Evolutionary conservation across 2,329 filamentous ascomycete genomes (phyloP).

Genomic region (Trichoderma asperellum): DNA sequence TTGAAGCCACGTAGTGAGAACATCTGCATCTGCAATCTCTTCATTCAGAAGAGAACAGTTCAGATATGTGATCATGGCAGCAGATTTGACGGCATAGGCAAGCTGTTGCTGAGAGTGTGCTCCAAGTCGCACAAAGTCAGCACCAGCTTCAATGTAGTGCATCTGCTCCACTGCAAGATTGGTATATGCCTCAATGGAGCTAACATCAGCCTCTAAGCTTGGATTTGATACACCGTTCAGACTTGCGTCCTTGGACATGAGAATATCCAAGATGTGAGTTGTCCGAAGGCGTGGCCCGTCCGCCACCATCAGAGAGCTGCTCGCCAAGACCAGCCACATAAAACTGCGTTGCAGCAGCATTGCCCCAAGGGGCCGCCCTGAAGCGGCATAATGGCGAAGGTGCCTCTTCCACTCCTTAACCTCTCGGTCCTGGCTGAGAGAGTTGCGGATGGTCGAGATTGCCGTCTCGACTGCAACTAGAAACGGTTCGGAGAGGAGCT

Average conservation of each 20-base stretch:
- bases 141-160: constrained; percentile 81
- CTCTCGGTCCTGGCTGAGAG: constrained; percentile 64
- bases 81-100: constrained; percentile 82
- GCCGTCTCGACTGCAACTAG: constrained; percentile 86
- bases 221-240: constrained; percentile 42
- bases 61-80: constrained; percentile 79
- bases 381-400: constrained; percentile 77
- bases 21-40: constrained; percentile 76
- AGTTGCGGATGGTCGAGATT: constrained; percentile 86
- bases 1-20: constrained; percentile 84
- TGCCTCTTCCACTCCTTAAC: constrained; percentile 88
- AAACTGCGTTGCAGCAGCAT: constrained; percentile 91
- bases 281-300: constrained; percentile 63
- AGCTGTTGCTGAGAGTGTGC: constrained; percentile 85
- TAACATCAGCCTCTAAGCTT: constrained; percentile 56
- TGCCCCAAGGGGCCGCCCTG: constrained; percentile 81
- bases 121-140: constrained; percentile 81
- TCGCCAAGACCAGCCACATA: constrained; percentile 80
- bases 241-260: constrained; percentile 62
- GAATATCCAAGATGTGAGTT: constrained; percentile 71
- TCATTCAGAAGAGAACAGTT: constrained; percentile 85
- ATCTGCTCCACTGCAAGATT: constrained; percentile 81
- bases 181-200: constrained; percentile 66
- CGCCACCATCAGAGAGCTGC: constrained; percentile 72
- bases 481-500: constrained; percentile 80